Percentiles rank a stretch among this genome's conserved stretches.
Evolutionary conservation across 2,329 filamentous ascomycete genomes (phyloP).

Genomic region (Epichloe gansuensis): DNA sequence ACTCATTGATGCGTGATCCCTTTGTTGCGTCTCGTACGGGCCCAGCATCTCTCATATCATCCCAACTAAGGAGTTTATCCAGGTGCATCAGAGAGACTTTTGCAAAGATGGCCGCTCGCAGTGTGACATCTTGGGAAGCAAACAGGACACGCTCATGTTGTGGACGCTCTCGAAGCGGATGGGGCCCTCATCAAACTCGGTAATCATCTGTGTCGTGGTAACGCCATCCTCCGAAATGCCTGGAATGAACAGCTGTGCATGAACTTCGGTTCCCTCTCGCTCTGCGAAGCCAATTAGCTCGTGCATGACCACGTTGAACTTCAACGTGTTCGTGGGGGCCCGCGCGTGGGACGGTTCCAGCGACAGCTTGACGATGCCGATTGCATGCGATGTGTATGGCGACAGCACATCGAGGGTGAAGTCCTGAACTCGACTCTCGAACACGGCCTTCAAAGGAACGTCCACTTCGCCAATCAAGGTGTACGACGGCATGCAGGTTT

Average conservation of each 20-base stretch:
- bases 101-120: slow-evolving; percentile 85
- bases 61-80: slow-evolving; percentile 95
- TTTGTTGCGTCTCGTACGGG: slow-evolving; percentile 43
- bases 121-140: slow-evolving; percentile 53
- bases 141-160: slow-evolving; percentile 90
- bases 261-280: slow-evolving; percentile 87
- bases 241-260: slow-evolving; percentile 92
- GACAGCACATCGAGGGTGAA: slow-evolving; percentile 84
- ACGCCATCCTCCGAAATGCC: slow-evolving; percentile 82
- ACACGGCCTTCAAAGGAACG: slow-evolving; percentile 83
- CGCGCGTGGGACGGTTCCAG: slow-evolving; percentile 88
- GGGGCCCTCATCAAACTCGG: slow-evolving; percentile 82
- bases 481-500: slow-evolving; percentile 82
- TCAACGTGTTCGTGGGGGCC: slow-evolving; percentile 81
- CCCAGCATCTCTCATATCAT: slow-evolving; percentile 83
- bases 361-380: slow-evolving; percentile 83
- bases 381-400: slow-evolving; percentile 79
- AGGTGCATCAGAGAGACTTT: slow-evolving; percentile 87
- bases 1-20: slow-evolving; percentile 67
- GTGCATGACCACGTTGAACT: slow-evolving; percentile 98
- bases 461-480: slow-evolving; percentile 88
- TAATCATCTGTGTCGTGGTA: slow-evolving; percentile 90
- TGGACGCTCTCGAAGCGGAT: slow-evolving; percentile 96
- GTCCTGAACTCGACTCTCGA: slow-evolving; percentile 88
- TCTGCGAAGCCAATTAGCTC: slow-evolving; percentile 91